A percentile compares a stretch with the other conserved stretches of the same genome.
Conservation (phyloP, 2,329 filamentous ascomycete genomes). For the Fusarium sp. region DNA sequence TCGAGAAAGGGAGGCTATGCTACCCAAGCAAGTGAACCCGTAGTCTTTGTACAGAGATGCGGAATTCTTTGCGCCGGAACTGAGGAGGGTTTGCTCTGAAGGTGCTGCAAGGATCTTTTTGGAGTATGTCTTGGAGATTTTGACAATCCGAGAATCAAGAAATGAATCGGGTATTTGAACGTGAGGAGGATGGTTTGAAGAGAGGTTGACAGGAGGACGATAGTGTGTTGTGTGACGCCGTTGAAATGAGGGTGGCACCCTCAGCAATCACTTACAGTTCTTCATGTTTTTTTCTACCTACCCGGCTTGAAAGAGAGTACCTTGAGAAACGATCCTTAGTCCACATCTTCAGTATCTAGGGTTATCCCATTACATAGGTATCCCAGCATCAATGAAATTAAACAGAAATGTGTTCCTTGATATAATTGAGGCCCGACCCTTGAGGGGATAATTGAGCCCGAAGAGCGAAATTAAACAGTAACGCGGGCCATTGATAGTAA, state of each 20-base stretch:
- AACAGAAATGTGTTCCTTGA: neutral
- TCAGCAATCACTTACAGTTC: neutral
- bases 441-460: too few relatives aligned
- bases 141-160: neutral
- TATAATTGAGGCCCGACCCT: too few relatives aligned
- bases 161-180: neutral
- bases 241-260: neutral
- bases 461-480: neutral
- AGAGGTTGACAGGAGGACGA: neutral
- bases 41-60: neutral
- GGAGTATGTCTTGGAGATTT: neutral
- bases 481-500: neutral
- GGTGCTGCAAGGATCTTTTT: neutral
- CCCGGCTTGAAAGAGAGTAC: neutral
- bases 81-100: neutral
- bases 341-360: neutral
- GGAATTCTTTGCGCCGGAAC: neutral
- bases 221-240: neutral
- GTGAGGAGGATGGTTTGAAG: neutral
- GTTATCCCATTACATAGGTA: neutral
- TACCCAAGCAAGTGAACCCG: neutral
- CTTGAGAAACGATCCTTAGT: neutral
- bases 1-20: neutral
- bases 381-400: neutral
- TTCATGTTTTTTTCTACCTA: neutral